Evolutionary conservation across 345 rosid genomes (phyloP), one percentile per base, ranked within the genome.

Genomic region (Combretum micranthum): DNA sequence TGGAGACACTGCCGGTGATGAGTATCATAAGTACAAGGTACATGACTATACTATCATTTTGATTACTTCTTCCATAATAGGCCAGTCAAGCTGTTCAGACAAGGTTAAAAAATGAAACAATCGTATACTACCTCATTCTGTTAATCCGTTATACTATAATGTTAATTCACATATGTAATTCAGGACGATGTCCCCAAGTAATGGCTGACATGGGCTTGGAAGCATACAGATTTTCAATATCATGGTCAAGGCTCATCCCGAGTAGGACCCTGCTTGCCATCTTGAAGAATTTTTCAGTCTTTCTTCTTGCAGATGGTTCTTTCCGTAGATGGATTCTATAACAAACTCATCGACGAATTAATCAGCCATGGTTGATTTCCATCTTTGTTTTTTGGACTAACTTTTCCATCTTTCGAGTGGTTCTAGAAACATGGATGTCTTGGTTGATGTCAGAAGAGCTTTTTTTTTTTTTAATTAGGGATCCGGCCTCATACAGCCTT

Each of bases 11-110:
- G 70, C 88, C 10, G 75, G 73, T 56, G 86, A 80, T 59, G 57
- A 65, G 63, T 82, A 85, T 72, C 86, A 76, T 52, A 82, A 77
- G 56, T 85, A 82, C 79, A 82, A 80, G 84, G 92, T 78, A 42
- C 18, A 43, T 8, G 26, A 15, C 4, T 7, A 32, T 32, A 32
- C 39, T 5, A 32, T 2, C 39, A 32, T 32, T 32, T 32, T 5
- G 39, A 32, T 32, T 32, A 4, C 7, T 1, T 7, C 9, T 32
- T 32, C 10, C 39, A 32, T 32, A 32, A 32, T 7, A 32, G 39
- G 10, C 39, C 39, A 7, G 39, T 4, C 1, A 7, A n/a, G 9
- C 6, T 32, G 39, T 32, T 32, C 39, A 32, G 3, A 32, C 10
- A 7, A 10, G 32, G 13, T 5, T 57, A 18, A 20, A 25, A 7